Evolutionary conservation across 495 filamentous ascomycete species (phyloP).

Genomic region (Penicillium herquei): DNA sequence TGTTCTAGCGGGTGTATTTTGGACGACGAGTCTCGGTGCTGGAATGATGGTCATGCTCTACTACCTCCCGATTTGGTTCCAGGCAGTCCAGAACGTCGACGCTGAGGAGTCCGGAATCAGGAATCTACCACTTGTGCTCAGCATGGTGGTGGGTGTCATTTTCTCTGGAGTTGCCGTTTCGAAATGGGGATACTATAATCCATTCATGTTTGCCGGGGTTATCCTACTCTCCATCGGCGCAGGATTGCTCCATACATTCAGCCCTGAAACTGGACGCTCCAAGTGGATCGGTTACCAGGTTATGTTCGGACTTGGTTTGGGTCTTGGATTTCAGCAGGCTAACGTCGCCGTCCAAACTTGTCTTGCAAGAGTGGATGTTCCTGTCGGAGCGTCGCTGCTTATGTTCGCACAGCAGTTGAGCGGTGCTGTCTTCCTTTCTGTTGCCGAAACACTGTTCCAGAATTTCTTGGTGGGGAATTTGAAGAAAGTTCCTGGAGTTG

Average conservation of each 20-base stretch:
- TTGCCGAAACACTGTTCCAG: conserved; percentile 49
- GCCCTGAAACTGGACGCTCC: conserved; percentile 37
- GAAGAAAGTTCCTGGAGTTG: conserved; percentile 2
- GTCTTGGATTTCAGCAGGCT: conserved; percentile 25
- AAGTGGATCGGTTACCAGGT: conserved; percentile 43
- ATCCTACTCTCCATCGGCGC: conserved; percentile 37
- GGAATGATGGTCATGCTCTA: conserved; percentile 14
- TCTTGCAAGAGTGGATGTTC: conserved; percentile 22
- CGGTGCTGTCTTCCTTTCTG: conserved; percentile 55
- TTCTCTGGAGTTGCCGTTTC: background rate
- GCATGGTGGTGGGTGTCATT: conserved; percentile 44
- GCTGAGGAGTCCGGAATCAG: conserved; percentile 65
- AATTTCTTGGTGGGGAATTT: conserved; percentile 9
- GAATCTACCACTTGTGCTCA: conserved; percentile 63
- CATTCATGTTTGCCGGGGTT: conserved; percentile 15
- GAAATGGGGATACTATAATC: conserved; percentile 3
- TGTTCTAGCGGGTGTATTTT: conserved; percentile 13
- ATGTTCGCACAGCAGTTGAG: conserved; percentile 49
- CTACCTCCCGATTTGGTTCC: conserved; percentile 71
- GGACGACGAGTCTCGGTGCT: conserved; percentile 11
- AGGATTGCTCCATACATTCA: conserved; percentile 51
- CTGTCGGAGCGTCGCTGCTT: conserved; percentile 36
- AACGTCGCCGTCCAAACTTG: conserved; percentile 33
- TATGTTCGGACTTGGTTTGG: conserved; percentile 29
- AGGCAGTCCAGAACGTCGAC: conserved; percentile 61